Base-by-base conservation (phyloP, 257 asterid genomes). In the Gynochthodes officinalis region DNA sequence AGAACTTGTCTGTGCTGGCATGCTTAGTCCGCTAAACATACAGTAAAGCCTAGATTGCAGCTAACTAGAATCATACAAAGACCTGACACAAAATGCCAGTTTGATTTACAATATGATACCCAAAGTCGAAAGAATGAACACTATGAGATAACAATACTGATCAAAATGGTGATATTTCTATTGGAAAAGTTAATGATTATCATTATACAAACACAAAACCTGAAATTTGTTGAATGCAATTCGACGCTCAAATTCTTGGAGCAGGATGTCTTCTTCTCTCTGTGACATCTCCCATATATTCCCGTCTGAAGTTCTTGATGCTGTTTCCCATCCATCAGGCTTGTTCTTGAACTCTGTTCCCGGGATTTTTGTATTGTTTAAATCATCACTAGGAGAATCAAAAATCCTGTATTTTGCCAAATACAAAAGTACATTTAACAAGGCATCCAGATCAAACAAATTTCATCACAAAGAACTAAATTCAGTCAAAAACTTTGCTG, bases 261-360 rank as follows among this genome's bases (percentile, higher is more conserved):
- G 96, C 59, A 94, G 75, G 72, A 94, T 87, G 72, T 91, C 98
- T 83, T 94, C 97, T 81, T 94, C 99, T 77, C 98, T 87, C 75
- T 88, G 97, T 50, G 97, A 86, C 86, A 94, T 88, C 82, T 91
- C 97, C 99, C 99, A 94, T 59, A 94, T 75, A 75, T 80, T 94
- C 58, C 95, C 96, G 63, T 89, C 95, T 23, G 84, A 85, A 55
- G 76, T 53, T 82, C 86, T 90, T 8, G 92, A 84, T 10, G 86
- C 89, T 21, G 96, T 85, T 83, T 90, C 98, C 97, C 98, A 93
- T 25, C 98, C 97, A 74, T 93, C 96, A 10, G 98, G 97, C 63
- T 83, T 93, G 79, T 86, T 90, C 71, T 89, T 93, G 25, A 89
- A 80, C 84, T 93, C 96, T 4, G 82, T 76, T 61, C 74, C 78